Base-by-base conservation (phyloP, 495 filamentous ascomycete genomes). In the Penicillium malachiteum region DNA sequence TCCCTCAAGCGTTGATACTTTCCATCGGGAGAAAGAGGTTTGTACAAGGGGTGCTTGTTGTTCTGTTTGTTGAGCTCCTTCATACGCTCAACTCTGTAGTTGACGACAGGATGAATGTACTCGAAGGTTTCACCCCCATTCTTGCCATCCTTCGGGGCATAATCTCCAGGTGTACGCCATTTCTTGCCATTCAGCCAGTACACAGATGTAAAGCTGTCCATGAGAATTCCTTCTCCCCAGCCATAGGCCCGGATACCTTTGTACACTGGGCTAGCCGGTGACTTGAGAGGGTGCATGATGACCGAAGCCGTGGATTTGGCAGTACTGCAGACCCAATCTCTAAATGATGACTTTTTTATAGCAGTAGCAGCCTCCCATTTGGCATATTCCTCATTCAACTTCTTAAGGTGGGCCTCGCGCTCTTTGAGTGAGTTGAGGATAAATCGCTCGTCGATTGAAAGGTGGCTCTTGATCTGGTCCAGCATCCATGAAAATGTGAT, bases 141-240 rank as follows among this genome's bases (percentile, higher is more conserved):
- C 2, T 64, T 43, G 1, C 53, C 58, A 9, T 54, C 35, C 4
- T 55, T 58, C 14, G 18, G 48, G 37, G 38, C 46, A 9, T 58
- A 58, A 42, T 53, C 31, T 26, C 63, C 64, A 1, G 64, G 64
- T 0, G 57, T 62, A 7, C 64, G 64, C 35, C 37, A 43, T 12
- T 47, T 50, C 11, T 52, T 50, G 11, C 60, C 61, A 33, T 67
- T 67, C n/a, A 38, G 21, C 50, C 62, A 67, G 39, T 64, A 67
- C 11, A 61, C 52, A 12, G 47, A 9, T 1, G 55, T 64, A 32
- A 48, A 67, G 21, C 58, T 61, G 50, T 62, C 53, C 17, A 46
- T 16, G 50, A 67, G n/a, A 0, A 47, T 14, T 3, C 61, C 64
- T 3, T 48, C 47, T 16, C 64, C 64, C 64, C 64, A 67, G 10